Evolutionary conservation across 164 flowering plant genomes (phyloP).

Genomic region (Nymphaea thermarum): DNA sequence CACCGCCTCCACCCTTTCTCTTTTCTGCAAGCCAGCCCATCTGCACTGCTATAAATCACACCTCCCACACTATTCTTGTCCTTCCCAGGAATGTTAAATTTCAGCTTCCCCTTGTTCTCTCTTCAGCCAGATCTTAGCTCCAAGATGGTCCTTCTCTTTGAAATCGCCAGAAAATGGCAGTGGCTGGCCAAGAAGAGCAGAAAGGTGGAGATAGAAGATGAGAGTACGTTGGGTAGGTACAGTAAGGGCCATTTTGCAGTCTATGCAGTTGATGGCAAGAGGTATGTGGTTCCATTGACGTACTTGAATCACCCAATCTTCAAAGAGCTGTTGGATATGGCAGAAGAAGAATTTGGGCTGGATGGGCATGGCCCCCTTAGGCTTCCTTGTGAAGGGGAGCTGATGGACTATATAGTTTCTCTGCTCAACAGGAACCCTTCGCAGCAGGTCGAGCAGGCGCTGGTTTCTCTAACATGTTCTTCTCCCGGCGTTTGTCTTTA

Average conservation of each 20-base stretch:
- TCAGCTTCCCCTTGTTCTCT: no score
- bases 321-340: slow-evolving; percentile 33
- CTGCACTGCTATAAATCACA: not conserved
- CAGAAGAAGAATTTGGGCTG: slow-evolving; percentile 36
- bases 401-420: slow-evolving; percentile 25
- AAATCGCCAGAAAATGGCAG: slow-evolving; percentile 22
- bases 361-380: slow-evolving; percentile 23
- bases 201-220: slow-evolving; percentile 8
- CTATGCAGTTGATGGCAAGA: slow-evolving; percentile 27
- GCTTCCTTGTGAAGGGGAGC: slow-evolving; percentile 35
- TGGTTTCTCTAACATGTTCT: slow-evolving; percentile 11
- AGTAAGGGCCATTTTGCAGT: slow-evolving; percentile 30
- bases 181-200: not conserved
- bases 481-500: not conserved
- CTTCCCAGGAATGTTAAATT: not conserved
- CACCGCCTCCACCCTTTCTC: not conserved
- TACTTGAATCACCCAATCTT: slow-evolving; percentile 33
- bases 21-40: not conserved
- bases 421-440: slow-evolving; percentile 18
- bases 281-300: slow-evolving; percentile 29
- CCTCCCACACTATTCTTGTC: not conserved
- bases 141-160: slow-evolving; percentile 3
- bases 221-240: not conserved
- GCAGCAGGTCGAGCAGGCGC: slow-evolving; percentile 15
- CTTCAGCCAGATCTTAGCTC: no score